Evolutionary conservation across 192 early-diverging fungal genomes (phyloP), one percentile per base, ranked within the genome.

Genomic region (Podochytrium sp.): DNA sequence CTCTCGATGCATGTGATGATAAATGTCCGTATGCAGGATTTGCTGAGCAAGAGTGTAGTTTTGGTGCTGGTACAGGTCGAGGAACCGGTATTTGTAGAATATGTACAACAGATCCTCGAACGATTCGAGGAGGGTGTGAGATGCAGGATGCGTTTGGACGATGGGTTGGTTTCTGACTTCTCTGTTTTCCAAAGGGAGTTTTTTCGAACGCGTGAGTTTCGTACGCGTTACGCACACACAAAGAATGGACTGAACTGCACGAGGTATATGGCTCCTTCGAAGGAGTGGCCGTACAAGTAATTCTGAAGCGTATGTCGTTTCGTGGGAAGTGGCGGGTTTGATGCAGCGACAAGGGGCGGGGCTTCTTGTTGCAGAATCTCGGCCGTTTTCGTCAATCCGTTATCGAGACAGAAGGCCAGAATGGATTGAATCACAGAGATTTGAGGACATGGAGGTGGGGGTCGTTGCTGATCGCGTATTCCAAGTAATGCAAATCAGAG

Each of bases 91-190:
- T 40, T 86, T 86, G 51, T 61, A 52, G 14, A 86, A 35, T 6
- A 86, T 82, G 57, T 83, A 86, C 20, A 80, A 38, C 0, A 86
- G 65, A 56, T 86, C 84, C 7, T 81, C 84, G 33, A 81, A 78
- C 14, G 83, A 74, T 76, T 51, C 35, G 25, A 66, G 27, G 3
- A 16, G 12, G 34, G 10, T 37, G 58, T 59, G 41, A 0, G 33
- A 27, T 30, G 10, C 55, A 30, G 18, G 18, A 65, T 18, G 47
- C 35, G 30, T 51, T 39, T 35, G 23, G 37, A 1, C 53, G 34
- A 42, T 16, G 39, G 52, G 58, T 73, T 37, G 18, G 0, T 7
- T 18, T 3, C 34, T 56, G 23, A 27, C 56, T 58, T 37, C 39
- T 58, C 71, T 53, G 27, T 59, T 1, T 3, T 27, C 0, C 3